Conservation (phyloP, 352 stramenopile genomes). For the Thraustochytrium sp. region DNA sequence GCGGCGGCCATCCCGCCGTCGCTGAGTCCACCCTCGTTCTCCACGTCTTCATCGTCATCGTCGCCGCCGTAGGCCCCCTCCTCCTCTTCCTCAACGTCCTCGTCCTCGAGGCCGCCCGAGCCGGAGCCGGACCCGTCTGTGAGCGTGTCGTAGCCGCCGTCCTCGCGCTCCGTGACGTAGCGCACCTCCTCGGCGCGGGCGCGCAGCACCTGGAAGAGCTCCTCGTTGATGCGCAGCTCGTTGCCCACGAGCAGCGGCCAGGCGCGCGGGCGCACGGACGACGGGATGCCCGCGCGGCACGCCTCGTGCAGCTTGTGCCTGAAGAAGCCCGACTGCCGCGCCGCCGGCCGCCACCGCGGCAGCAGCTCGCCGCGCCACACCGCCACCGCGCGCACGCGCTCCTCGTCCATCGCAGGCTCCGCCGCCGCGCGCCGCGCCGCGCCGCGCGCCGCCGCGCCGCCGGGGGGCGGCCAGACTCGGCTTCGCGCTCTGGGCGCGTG, state of each 20-base stretch:
- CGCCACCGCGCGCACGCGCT: not conserved
- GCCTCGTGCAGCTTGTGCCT: not conserved
- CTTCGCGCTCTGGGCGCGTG: too few relatives aligned
- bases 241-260: conserved; percentile 59
- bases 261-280: not conserved
- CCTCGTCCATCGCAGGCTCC: not conserved
- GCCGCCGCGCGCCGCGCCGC: not conserved
- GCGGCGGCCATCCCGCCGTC: too few relatives aligned
- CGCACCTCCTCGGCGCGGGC: not conserved
- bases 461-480: too few relatives aligned
- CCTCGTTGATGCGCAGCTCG: conserved; percentile 13
- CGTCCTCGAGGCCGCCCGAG: not conserved
- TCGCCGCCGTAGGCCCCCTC: not conserved
- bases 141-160: not conserved
- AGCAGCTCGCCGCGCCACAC: not conserved
- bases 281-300: conserved; percentile 2
- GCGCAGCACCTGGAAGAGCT: conserved; percentile 28
- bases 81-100: not conserved
- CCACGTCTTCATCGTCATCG: not conserved
- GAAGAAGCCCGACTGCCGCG: not conserved
- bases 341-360: not conserved
- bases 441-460: too few relatives aligned
- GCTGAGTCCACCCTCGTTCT: not conserved
- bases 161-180: conserved; percentile 2
- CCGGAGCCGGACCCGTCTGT: not conserved